These are phyloP conservation scores for Cryptococcus depauperatus DNA, from an alignment of 1,284 basidiomycete genomes.

Conservation along the genomic window DNA sequence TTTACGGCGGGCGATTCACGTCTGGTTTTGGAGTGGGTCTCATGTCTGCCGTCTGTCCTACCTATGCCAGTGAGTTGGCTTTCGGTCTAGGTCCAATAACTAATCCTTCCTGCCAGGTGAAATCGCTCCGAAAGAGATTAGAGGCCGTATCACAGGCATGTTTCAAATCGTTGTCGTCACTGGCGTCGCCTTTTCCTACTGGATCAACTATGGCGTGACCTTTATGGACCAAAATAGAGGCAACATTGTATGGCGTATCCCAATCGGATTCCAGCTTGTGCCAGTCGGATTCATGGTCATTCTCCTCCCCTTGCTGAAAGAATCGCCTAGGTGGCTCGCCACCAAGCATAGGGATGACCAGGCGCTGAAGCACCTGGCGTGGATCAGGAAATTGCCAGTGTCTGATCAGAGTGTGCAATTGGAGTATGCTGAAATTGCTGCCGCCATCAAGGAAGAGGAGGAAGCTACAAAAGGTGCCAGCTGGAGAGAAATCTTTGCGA, in stretches of 20 bases:
- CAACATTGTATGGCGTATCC: slow-evolving; percentile 38
- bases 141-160: slow-evolving; percentile 53
- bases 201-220: slow-evolving; percentile 20
- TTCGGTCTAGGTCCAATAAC: not conserved
- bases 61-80: slow-evolving; percentile 51
- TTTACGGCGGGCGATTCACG: slow-evolving; percentile 68
- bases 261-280: slow-evolving; percentile 47
- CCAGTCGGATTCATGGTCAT: slow-evolving; percentile 68
- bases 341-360: slow-evolving; percentile 51
- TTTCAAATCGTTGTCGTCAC: slow-evolving; percentile 70
- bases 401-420: slow-evolving; percentile 51
- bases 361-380: slow-evolving; percentile 49
- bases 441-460: slow-evolving; percentile 50
- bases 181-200: slow-evolving; percentile 36
- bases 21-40: slow-evolving; percentile 57
- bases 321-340: slow-evolving; percentile 29
- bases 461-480: slow-evolving; percentile 32
- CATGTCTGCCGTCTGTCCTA: slow-evolving; percentile 55
- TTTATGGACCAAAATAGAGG: slow-evolving; percentile 27
- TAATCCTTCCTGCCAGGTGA: slow-evolving; percentile 46
- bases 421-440: slow-evolving; percentile 52
- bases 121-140: slow-evolving; percentile 65
- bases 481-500: slow-evolving; percentile 58
- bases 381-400: slow-evolving; percentile 54
- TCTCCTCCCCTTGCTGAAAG: slow-evolving; percentile 58